phyloP scores from a whole-genome alignment of 2,329 filamentous ascomycete species.

The Talaromyces islandicus region DNA sequence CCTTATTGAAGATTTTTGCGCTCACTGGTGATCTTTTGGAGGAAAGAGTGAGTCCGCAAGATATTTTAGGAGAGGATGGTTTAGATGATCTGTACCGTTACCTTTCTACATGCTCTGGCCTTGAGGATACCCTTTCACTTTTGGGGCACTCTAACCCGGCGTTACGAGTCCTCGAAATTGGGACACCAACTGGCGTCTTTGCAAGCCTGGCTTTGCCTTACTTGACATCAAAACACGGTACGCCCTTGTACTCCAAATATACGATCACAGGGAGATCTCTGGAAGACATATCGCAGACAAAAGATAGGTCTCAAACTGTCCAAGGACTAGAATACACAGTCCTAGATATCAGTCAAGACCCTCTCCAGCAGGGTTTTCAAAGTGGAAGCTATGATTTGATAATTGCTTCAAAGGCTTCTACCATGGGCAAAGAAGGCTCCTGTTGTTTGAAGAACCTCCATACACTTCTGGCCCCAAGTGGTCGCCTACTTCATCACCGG shows the following conservation, averaged over 20 bases:
- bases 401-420: conserved; percentile 24
- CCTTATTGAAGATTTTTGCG: no score
- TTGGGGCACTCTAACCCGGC: conserved; percentile 23
- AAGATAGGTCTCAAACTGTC: conserved; percentile 5
- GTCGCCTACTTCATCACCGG: no score
- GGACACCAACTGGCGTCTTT: conserved; percentile 7
- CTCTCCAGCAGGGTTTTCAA: conserved; percentile 23
- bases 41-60: no score
- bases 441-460: no score
- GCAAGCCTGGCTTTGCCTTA: background rate
- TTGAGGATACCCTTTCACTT: conserved; percentile 26
- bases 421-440: no score
- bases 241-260: conserved; percentile 8
- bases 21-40: no score
- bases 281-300: background rate
- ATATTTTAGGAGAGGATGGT: no score
- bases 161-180: conserved; percentile 10
- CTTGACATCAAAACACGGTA: background rate
- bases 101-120: background rate
- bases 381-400: conserved; percentile 24
- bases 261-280: conserved; percentile 20
- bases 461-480: no score
- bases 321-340: conserved; percentile 18
- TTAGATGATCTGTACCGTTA: background rate
- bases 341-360: conserved; percentile 24